Percentiles rank a stretch among this genome's conserved stretches.
phyloP scores from a whole-genome alignment of 2,329 filamentous ascomycete genomes.

The Hymenoscyphus linearis region DNA sequence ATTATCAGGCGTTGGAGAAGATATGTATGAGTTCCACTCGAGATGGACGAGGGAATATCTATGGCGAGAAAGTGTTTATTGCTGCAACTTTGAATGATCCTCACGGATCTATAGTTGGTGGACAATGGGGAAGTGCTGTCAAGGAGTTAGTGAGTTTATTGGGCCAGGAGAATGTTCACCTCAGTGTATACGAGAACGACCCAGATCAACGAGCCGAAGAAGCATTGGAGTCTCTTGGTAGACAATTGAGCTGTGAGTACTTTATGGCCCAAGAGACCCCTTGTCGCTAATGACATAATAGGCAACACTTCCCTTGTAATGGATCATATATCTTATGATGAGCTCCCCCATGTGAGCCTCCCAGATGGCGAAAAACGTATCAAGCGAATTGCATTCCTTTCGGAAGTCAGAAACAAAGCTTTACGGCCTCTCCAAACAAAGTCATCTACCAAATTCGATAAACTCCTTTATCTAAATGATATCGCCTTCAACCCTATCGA shows the following conservation, averaged over 20 bases:
- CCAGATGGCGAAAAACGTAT: slow-evolving; percentile 50
- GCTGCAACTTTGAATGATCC: background rate
- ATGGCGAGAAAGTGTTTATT: background rate
- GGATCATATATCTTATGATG: background rate
- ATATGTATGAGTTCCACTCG: background rate
- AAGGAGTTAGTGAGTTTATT: slow-evolving; percentile 57
- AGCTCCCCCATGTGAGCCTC: background rate
- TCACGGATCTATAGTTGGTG: slow-evolving; percentile 53
- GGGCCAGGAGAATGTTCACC: slow-evolving; percentile 59
- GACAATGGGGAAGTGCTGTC: slow-evolving; percentile 57
- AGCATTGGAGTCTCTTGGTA: background rate
- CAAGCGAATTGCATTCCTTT: slow-evolving; percentile 67
- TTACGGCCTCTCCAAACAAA: slow-evolving; percentile 52
- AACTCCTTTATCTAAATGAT: slow-evolving; percentile 60
- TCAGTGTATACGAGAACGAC: slow-evolving; percentile 61
- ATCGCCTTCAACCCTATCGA: slow-evolving; percentile 46
- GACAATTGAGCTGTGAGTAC: background rate
- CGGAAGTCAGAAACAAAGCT: slow-evolving; percentile 64
- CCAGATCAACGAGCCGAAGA: background rate
- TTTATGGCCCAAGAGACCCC: background rate
- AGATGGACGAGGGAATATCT: background rate
- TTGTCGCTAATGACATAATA: background rate
- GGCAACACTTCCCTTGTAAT: background rate
- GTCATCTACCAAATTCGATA: slow-evolving; percentile 42
- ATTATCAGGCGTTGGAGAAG: background rate